phyloP scores from a whole-genome alignment of 768 basidiomycete genomes.

The Kockovaella imperatae region DNA sequence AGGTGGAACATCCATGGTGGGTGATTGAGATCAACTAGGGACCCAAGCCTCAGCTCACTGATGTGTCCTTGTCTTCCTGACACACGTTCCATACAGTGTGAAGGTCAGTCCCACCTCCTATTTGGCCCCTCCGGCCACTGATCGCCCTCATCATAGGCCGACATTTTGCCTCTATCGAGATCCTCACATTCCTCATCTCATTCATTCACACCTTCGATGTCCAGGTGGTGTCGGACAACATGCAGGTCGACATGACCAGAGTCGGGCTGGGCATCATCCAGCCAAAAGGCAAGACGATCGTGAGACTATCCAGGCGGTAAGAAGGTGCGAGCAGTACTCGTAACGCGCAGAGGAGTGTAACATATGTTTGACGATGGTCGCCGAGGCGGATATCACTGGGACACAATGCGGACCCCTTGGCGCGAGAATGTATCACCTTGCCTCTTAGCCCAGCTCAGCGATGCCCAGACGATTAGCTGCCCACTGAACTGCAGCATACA shows the following conservation, averaged over 20 bases:
- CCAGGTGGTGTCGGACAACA: slow-evolving; percentile 7
- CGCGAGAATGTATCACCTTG: too few relatives aligned
- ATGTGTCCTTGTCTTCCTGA: background rate
- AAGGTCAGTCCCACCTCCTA: slow-evolving; percentile 13
- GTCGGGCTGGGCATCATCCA: slow-evolving; percentile 20
- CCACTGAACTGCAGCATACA: too few relatives aligned
- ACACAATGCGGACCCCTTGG: too few relatives aligned
- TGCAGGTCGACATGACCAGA: slow-evolving; percentile 10
- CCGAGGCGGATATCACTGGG: too few relatives aligned
- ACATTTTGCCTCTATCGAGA: slow-evolving; percentile 26
- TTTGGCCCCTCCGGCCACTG: background rate
- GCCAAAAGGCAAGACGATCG: slow-evolving; percentile 9
- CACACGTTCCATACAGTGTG: slow-evolving; percentile 5
- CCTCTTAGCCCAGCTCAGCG: too few relatives aligned
- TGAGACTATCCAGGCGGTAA: slow-evolving; percentile 5
- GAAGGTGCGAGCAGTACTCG: too few relatives aligned
- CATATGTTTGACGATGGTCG: too few relatives aligned
- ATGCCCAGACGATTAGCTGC: too few relatives aligned
- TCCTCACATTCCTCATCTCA: slow-evolving; percentile 17
- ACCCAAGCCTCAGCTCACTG: background rate
- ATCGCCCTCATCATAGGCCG: slow-evolving; percentile 11
- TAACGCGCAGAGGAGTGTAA: too few relatives aligned
- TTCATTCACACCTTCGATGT: slow-evolving; percentile 11
- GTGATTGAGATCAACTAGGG: background rate
- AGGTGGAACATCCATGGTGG: slow-evolving; percentile 23